Conservation (phyloP, 345 rosid species). For the Corymbia maculata region DNA sequence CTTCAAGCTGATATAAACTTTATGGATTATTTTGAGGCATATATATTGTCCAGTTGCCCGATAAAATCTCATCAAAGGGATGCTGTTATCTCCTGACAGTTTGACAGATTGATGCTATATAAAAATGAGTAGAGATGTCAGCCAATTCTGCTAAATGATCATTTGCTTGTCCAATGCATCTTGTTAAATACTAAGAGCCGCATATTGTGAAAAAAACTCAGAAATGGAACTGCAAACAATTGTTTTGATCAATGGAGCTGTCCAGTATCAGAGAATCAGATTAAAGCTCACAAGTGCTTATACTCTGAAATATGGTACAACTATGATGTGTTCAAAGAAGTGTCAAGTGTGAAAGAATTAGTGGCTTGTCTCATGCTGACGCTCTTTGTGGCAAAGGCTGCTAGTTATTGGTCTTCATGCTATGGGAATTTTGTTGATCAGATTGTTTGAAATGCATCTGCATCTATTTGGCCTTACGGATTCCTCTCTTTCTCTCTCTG, state of each 20-base stretch:
- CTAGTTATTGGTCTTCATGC: background rate
- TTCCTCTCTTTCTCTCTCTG: background rate
- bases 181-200: background rate
- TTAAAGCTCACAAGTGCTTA: background rate
- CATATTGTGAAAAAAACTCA: background rate
- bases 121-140: background rate
- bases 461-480: background rate
- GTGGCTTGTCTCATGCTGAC: background rate
- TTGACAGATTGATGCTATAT: background rate
- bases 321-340: background rate
- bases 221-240: background rate
- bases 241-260: background rate
- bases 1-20: background rate
- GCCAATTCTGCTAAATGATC: background rate
- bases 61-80: background rate
- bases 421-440: background rate
- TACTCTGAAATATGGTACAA: background rate
- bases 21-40: background rate
- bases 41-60: background rate
- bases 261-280: background rate
- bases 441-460: background rate
- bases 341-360: background rate
- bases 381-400: background rate
- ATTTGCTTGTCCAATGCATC: background rate
- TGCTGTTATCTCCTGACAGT: background rate